phyloP scores from a whole-genome alignment of 75 land plant species.

The Sequoiadendron giganteum region DNA sequence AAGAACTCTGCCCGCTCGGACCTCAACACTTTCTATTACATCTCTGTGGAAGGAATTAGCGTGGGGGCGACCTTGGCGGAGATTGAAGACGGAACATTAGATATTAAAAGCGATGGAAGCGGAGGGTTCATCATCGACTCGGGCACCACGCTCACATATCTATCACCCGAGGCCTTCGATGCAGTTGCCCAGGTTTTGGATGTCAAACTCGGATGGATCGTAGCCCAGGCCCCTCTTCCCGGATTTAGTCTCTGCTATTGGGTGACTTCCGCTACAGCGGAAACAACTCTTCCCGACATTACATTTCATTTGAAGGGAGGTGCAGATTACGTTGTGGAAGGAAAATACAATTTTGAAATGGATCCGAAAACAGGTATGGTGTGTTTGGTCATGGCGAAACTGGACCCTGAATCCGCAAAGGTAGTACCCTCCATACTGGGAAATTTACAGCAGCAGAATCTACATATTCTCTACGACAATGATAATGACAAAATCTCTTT shows the following conservation, averaged over 20 bases:
- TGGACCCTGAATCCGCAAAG: not conserved
- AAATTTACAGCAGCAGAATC: not conserved
- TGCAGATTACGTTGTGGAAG: not conserved
- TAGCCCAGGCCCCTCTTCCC: not conserved
- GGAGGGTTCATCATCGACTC: slow-evolving; percentile 13
- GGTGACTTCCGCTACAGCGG: not conserved
- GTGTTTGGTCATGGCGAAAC: not conserved
- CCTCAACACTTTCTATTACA: slow-evolving; percentile 24
- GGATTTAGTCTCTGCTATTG: not conserved
- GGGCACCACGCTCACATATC: not conserved
- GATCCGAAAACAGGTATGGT: not conserved
- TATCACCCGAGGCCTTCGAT: not conserved
- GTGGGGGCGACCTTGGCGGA: not conserved
- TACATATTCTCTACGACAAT: not conserved
- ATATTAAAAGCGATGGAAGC: not conserved
- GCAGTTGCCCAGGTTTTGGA: not conserved
- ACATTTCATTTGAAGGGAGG: not conserved
- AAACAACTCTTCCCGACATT: not conserved
- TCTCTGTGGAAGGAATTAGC: slow-evolving; percentile 23
- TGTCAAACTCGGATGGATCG: too few species aligned
- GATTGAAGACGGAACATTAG: not conserved
- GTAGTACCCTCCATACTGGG: not conserved
- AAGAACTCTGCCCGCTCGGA: not conserved
- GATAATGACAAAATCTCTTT: not conserved
- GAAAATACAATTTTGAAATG: not conserved